Evolutionary conservation across 2,329 filamentous ascomycete genomes (phyloP).

Genomic region (Colletotrichum chlorophyti): DNA sequence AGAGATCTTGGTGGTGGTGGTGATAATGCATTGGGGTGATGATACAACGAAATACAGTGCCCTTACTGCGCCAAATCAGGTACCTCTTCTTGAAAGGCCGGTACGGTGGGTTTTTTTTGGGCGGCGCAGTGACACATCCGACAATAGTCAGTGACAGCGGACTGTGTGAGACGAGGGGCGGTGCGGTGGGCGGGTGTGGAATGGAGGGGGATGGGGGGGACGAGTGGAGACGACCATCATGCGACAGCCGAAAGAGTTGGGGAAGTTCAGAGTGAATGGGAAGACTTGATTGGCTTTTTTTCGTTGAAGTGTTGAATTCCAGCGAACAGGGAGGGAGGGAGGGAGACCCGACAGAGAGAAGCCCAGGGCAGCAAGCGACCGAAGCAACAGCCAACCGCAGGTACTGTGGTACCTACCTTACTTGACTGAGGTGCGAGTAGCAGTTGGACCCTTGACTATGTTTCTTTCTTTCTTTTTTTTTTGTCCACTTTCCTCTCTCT

Average conservation of each 20-base stretch:
- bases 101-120: background rate
- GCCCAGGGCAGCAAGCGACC: slow-evolving; percentile 17
- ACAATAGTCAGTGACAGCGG: no score
- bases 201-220: slow-evolving; percentile 25
- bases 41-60: background rate
- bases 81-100: background rate
- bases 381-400: no score
- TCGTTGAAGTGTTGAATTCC: slow-evolving; percentile 37
- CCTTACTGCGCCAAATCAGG: background rate
- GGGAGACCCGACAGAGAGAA: slow-evolving; percentile 5
- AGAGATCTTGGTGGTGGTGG: background rate
- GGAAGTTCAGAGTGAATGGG: slow-evolving; percentile 33
- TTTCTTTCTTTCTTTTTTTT: no score
- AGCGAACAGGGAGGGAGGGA: slow-evolving; percentile 21
- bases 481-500: no score
- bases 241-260: slow-evolving; percentile 37
- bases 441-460: no score
- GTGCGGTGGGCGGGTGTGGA: slow-evolving; percentile 21
- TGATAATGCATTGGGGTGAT: background rate
- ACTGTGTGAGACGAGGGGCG: no score
- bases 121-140: slow-evolving; percentile 2
- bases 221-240: slow-evolving; percentile 28
- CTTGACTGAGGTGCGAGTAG: no score
- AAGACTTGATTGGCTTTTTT: slow-evolving; percentile 26
- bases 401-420: no score